Evolutionary conservation across 2,329 filamentous ascomycete species (phyloP).

Genomic region (Thielaviopsis ethacetica): DNA sequence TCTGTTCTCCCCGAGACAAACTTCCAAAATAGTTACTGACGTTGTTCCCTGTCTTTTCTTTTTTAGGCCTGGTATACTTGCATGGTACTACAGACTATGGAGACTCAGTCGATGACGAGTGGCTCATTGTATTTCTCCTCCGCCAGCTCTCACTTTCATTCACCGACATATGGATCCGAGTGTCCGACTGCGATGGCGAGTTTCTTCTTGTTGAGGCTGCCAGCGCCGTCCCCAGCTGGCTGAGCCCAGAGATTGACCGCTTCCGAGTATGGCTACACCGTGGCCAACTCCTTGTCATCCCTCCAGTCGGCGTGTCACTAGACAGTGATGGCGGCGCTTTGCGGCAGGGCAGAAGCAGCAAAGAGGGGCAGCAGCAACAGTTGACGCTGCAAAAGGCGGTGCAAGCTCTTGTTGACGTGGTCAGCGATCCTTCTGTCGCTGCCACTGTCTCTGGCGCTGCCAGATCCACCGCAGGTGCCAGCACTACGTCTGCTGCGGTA

Average conservation of each 20-base stretch:
- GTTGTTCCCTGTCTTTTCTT: background rate
- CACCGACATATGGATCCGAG: conserved; percentile 60
- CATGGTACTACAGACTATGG: conserved; percentile 72
- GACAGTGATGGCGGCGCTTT: background rate
- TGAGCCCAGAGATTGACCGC: conserved; percentile 77
- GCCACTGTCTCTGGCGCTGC: background rate
- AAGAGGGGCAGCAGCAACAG: background rate
- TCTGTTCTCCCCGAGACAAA: background rate
- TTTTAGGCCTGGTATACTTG: conserved; percentile 41
- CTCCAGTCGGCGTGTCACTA: conserved; percentile 39
- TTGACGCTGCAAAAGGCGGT: background rate
- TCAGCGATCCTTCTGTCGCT: background rate
- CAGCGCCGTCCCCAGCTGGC: conserved; percentile 70
- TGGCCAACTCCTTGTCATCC: conserved; percentile 60
- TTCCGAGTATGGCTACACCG: conserved; percentile 81
- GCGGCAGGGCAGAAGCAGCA: background rate
- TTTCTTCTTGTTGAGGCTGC: conserved; percentile 92
- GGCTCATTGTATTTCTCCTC: conserved; percentile 84
- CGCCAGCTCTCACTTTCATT: conserved; percentile 63
- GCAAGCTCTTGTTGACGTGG: background rate
- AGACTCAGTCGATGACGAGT: conserved; percentile 93
- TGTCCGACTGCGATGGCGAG: conserved; percentile 82
- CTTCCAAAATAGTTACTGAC: background rate
- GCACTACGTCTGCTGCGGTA: background rate
- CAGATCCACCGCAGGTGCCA: background rate